A percentile compares a stretch with the other conserved stretches of the same genome.
Conservation (phyloP, 371 early-diverging fungal genomes). For the Mucor circinelloides region DNA sequence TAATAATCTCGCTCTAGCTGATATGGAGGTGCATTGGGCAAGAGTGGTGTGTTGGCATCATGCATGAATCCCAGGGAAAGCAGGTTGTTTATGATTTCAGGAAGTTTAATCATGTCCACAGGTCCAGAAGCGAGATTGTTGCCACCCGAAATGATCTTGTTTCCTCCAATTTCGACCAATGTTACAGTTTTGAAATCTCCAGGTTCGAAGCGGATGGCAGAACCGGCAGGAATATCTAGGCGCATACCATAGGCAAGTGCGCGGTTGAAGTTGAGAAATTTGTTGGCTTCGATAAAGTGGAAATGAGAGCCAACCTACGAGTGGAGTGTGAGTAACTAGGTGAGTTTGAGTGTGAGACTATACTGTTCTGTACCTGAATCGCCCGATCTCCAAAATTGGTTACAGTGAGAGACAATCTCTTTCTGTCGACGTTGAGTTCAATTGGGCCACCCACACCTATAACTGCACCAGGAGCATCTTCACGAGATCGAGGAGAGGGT, state of each 20-base stretch:
- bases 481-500: constrained; percentile 10
- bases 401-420: constrained; percentile 69
- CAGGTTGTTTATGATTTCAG: constrained; percentile 52
- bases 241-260: constrained; percentile 80
- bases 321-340: neutral
- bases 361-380: constrained; percentile 56
- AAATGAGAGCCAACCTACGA: constrained; percentile 85
- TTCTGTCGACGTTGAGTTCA: constrained; percentile 71
- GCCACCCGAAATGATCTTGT: constrained; percentile 81
- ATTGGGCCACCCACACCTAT: constrained; percentile 67
- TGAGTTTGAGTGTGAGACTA: neutral
- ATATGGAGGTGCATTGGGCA: constrained; percentile 43
- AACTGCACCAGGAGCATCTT: constrained; percentile 67
- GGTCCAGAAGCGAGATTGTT: constrained; percentile 79
- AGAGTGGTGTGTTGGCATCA: constrained; percentile 48
- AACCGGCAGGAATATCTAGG: constrained; percentile 87
- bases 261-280: constrained; percentile 80
- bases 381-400: constrained; percentile 93
- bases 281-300: constrained; percentile 92
- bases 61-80: constrained; percentile 62
- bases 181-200: constrained; percentile 88
- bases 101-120: constrained; percentile 55
- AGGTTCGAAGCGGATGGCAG: constrained; percentile 77
- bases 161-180: constrained; percentile 85
- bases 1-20: constrained; percentile 78